Conservation (phyloP, 495 filamentous ascomycete genomes). For the Oidiodendron maius region DNA sequence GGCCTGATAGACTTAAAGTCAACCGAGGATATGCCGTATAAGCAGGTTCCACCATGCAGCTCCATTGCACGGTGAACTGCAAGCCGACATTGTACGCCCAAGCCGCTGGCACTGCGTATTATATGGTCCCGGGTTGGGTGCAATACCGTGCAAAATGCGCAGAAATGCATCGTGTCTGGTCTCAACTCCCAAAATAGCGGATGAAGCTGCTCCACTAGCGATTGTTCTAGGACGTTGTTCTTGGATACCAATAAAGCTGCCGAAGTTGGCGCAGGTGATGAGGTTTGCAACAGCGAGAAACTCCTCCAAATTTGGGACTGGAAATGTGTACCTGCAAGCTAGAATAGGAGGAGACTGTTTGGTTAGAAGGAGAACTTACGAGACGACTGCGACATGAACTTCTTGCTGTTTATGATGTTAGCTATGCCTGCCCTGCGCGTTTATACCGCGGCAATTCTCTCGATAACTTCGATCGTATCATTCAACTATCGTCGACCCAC, state of each 20-base stretch:
- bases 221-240: background rate
- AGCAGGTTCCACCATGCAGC: conserved; percentile 3
- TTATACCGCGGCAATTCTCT: conserved; percentile 1
- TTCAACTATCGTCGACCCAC: background rate
- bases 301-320: background rate
- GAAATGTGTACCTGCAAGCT: conserved; percentile 1
- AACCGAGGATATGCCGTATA: conserved; percentile 1
- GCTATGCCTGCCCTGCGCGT: background rate
- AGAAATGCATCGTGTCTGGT: conserved; percentile 9
- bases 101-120: conserved; percentile 2
- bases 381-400: background rate
- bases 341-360: background rate
- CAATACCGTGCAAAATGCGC: background rate
- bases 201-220: background rate
- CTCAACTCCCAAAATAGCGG: background rate
- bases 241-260: background rate
- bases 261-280: conserved; percentile 1
- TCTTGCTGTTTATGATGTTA: conserved; percentile 2
- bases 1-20: background rate
- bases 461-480: conserved; percentile 1
- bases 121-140: conserved; percentile 9
- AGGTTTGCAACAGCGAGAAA: conserved; percentile 1
- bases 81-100: conserved; percentile 12
- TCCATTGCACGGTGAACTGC: conserved; percentile 7
- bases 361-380: background rate